Conservation (phyloP, 768 basidiomycete genomes). For the Daedaleopsis sinensis region DNA sequence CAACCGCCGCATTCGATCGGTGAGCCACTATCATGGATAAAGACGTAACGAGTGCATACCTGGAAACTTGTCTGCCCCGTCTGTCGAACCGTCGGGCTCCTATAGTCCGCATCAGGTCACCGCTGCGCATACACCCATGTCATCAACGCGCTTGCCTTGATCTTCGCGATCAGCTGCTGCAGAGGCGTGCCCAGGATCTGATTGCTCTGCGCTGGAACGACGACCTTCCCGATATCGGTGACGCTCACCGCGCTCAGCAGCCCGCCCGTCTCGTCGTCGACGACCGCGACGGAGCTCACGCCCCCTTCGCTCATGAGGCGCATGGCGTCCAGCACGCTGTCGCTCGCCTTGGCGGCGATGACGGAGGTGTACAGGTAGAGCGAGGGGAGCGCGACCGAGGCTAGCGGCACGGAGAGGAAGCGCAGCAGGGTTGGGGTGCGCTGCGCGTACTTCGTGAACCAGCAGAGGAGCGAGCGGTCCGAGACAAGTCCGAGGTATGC, state of each 20-base stretch:
- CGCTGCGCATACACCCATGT: neutral
- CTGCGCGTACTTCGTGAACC: constrained; percentile 62
- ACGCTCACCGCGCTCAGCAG: constrained; percentile 80
- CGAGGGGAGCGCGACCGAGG: constrained; percentile 62
- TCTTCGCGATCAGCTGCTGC: constrained; percentile 66
- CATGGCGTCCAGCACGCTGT: constrained; percentile 80
- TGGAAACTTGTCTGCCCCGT: constrained; percentile 80
- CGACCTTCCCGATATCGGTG: constrained; percentile 81
- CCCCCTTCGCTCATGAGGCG: constrained; percentile 84
- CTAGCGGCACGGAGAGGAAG: constrained; percentile 57
- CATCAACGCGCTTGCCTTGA: constrained; percentile 56
- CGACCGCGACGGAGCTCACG: constrained; percentile 79
- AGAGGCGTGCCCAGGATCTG: constrained; percentile 72
- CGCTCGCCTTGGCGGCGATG: constrained; percentile 60
- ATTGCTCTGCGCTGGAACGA: constrained; percentile 81
- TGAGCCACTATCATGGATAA: neutral
- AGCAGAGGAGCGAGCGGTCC: constrained; percentile 69
- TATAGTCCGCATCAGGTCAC: constrained; percentile 25
- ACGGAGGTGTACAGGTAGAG: constrained; percentile 65
- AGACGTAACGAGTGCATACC: constrained; percentile 39
- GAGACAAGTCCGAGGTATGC: constrained; percentile 74
- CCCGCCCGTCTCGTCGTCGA: constrained; percentile 64
- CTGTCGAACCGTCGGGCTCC: constrained; percentile 75
- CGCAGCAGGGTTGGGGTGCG: constrained; percentile 46
- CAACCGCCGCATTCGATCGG: neutral